Percentiles rank a stretch among this genome's conserved stretches.
phyloP scores from a whole-genome alignment of 1,284 basidiomycete species.

The Porodaedalea pini region DNA sequence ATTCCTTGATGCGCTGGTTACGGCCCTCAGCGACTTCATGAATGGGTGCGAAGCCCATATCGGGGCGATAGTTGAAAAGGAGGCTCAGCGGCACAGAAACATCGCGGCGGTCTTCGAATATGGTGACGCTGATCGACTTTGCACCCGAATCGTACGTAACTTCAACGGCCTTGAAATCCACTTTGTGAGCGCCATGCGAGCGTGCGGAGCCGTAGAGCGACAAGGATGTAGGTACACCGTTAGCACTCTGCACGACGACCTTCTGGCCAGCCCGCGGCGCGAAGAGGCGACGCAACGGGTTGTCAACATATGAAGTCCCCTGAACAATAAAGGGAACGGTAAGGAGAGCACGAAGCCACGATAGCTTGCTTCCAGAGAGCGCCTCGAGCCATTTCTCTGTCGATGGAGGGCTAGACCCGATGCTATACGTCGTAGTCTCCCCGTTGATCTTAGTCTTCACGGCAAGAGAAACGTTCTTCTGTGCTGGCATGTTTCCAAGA shows the following conservation, averaged over 20 bases:
- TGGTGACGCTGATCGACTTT: constrained; percentile 66
- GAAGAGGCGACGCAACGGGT: constrained; percentile 86
- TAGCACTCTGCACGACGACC: constrained; percentile 54
- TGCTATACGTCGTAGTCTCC: constrained; percentile 51
- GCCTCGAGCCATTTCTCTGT: constrained; percentile 77
- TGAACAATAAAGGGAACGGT: constrained; percentile 83
- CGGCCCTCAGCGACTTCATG: constrained; percentile 86
- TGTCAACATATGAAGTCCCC: constrained; percentile 80
- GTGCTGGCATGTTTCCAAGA: constrained; percentile 57
- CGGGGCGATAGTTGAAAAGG: constrained; percentile 84
- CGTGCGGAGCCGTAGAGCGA: constrained; percentile 76
- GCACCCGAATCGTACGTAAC: constrained; percentile 57
- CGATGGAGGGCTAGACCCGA: constrained; percentile 58
- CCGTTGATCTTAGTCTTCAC: constrained; percentile 48
- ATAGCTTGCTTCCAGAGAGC: constrained; percentile 77
- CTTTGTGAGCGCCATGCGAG: constrained; percentile 72
- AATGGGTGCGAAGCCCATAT: constrained; percentile 88
- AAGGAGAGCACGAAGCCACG: constrained; percentile 87
- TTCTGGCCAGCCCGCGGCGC: constrained; percentile 79
- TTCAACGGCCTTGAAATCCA: constrained; percentile 82
- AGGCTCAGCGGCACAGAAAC: constrained; percentile 79
- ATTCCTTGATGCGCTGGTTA: constrained; percentile 91
- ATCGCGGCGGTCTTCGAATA: constrained; percentile 83
- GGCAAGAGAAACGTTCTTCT: constrained; percentile 35
- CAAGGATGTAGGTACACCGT: constrained; percentile 52